Base-by-base conservation (phyloP, 345 rosid species). In the Nephelium lappaceum region DNA sequence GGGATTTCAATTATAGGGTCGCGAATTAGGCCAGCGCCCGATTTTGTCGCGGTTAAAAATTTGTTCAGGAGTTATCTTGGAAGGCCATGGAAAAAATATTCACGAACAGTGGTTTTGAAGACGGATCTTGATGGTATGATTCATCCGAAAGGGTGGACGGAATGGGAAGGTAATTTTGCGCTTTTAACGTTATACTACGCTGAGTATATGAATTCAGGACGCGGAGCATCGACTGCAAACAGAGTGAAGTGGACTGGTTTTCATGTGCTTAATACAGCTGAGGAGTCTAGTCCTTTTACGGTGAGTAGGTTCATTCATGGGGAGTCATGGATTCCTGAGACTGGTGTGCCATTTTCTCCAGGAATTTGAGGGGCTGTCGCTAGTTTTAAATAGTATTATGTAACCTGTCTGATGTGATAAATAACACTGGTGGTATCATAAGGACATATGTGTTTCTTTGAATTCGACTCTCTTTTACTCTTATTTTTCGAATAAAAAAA, bases 201-300 rank as follows among this genome's bases (percentile, higher is more conserved):
- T 0, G 95, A 91, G 84, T 94, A 90, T 71, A 80, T 77, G 87
- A 94, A 94, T 39, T 78, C 65, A 0, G 95, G 98, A 0, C 12
- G 0, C 1, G 95, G 97, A 8, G 92, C 94, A 0, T 64, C 81
- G 0, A 83, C 84, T 1, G 64, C 24, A 12, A 23, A 53, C 23
- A 80, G 94, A 74, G 92, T 92, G 51, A 84, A 62, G 1, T 92
- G 97, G 98, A 88, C 87, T 5, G 94, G 97, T 3, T 94, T 85
- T 80, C 98, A 94, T 53, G 79, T 89, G 72, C 80, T 94, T 11
- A 83, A 14, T 24, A 81, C 68, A 39, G 39, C 86, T 0, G 53
- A 76, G 2, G 86, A 94, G 51, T 93, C 79, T 62, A 39, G 36
- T 14, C 85, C 92, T 24, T 92, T 89, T 73, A 65, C 84, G 0